Conservation (phyloP, 768 basidiomycete genomes). For the Phylloporus sp. region DNA sequence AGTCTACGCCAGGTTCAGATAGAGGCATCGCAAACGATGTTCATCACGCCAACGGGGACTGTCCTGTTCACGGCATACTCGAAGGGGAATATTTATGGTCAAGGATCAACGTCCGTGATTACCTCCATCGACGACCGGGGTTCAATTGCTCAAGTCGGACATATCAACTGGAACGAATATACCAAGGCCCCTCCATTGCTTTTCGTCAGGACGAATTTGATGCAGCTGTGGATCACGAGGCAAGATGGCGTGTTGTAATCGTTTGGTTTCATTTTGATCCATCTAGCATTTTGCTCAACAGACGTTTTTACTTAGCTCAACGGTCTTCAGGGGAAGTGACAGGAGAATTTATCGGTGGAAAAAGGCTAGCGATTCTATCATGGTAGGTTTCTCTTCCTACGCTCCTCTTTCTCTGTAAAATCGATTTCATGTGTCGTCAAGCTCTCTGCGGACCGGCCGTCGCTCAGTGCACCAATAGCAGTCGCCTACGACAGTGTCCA, state of each 20-base stretch:
- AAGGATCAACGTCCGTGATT: conserved; percentile 3
- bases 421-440: not conserved
- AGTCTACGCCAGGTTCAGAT: conserved; percentile 14
- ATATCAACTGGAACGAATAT: conserved; percentile 16
- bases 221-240: conserved; percentile 1
- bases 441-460: conserved; percentile 1
- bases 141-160: conserved; percentile 5
- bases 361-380: not conserved
- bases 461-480: conserved; percentile 7
- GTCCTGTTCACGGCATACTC: conserved; percentile 13
- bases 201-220: not conserved
- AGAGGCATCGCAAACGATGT: conserved; percentile 7
- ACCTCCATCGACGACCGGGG: conserved; percentile 12
- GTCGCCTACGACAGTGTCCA: conserved; percentile 1
- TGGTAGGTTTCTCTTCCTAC: not conserved
- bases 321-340: conserved; percentile 10
- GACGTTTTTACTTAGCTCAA: not conserved
- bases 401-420: too few species aligned
- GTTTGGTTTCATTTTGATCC: not conserved
- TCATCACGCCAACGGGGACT: conserved; percentile 14
- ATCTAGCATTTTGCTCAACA: not conserved
- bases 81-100: not conserved
- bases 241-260: conserved; percentile 2
- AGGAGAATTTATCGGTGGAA: conserved; percentile 12
- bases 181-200: not conserved